Conservation (phyloP, 2,329 filamentous ascomycete species). For the Epichloe amarillans region DNA sequence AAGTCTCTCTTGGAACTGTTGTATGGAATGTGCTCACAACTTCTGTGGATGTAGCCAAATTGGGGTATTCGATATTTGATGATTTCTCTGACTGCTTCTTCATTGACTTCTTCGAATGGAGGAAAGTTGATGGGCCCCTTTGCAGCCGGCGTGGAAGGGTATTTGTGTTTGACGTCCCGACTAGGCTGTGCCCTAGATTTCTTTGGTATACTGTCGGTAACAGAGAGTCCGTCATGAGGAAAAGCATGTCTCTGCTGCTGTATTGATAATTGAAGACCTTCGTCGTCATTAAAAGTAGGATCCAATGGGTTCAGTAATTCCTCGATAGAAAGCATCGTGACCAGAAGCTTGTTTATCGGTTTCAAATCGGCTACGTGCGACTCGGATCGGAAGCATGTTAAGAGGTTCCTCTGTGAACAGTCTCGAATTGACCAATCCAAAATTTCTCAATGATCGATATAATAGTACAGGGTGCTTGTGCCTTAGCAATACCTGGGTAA, state of each 20-base stretch:
- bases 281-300: neutral
- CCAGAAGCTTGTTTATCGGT: neutral
- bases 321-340: slow-evolving; percentile 1
- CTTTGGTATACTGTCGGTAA: neutral
- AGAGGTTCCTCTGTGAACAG: neutral
- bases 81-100: slow-evolving; percentile 28
- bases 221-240: neutral
- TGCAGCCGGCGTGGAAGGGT: neutral
- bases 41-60: slow-evolving; percentile 46
- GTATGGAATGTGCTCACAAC: slow-evolving; percentile 73
- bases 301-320: slow-evolving; percentile 3
- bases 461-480: neutral
- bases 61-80: slow-evolving; percentile 52
- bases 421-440: neutral
- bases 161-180: neutral
- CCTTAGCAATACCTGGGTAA: neutral
- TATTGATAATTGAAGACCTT: neutral
- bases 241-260: neutral
- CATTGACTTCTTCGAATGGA: slow-evolving; percentile 56
- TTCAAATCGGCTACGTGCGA: neutral
- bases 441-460: neutral
- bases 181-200: neutral
- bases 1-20: slow-evolving; percentile 90
- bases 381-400: neutral
- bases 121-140: slow-evolving; percentile 43